These are phyloP conservation scores for Naganishia sp. DNA, from an alignment of 1,284 basidiomycete species.

Conservation along the genomic window DNA sequence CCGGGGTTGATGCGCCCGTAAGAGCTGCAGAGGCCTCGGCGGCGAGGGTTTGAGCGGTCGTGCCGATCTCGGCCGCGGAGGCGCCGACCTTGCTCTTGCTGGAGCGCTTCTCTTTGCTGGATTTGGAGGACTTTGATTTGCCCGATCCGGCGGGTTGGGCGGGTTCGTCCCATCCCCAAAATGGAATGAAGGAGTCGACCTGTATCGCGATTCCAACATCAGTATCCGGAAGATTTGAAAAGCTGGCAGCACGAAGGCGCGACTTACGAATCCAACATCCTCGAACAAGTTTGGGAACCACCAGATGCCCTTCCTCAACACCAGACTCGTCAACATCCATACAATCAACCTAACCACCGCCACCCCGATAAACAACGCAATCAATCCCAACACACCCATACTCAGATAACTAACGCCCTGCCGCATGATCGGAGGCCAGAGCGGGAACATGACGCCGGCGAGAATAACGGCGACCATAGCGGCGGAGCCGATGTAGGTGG, in stretches of 20 bases:
- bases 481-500: slow-evolving; percentile 85
- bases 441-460: slow-evolving; percentile 97
- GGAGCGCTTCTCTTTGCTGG: slow-evolving; percentile 28
- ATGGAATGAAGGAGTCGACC: slow-evolving; percentile 96
- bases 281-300: slow-evolving; percentile 98
- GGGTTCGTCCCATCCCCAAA: slow-evolving; percentile 96
- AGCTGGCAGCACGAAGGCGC: too few species aligned
- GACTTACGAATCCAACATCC: slow-evolving; percentile 94
- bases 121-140: slow-evolving; percentile 30
- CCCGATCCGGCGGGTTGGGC: slow-evolving; percentile 12
- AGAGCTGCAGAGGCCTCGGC: slow-evolving; percentile 18
- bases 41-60: slow-evolving; percentile 9
- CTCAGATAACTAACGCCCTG: slow-evolving; percentile 95
- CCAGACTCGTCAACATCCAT: slow-evolving; percentile 87
- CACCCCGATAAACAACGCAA: slow-evolving; percentile 87
- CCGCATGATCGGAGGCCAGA: slow-evolving; percentile 93
- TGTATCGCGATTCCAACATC: slow-evolving; percentile 46
- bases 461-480: slow-evolving; percentile 93
- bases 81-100: slow-evolving; percentile 22
- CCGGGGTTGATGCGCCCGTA: slow-evolving; percentile 17
- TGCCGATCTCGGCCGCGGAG: neutral
- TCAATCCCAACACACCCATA: slow-evolving; percentile 81
- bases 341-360: slow-evolving; percentile 91
- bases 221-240: neutral
- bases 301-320: slow-evolving; percentile 91